Base-by-base conservation (phyloP, 2,329 filamentous ascomycete genomes). In the Colletotrichum sansevieriae region DNA sequence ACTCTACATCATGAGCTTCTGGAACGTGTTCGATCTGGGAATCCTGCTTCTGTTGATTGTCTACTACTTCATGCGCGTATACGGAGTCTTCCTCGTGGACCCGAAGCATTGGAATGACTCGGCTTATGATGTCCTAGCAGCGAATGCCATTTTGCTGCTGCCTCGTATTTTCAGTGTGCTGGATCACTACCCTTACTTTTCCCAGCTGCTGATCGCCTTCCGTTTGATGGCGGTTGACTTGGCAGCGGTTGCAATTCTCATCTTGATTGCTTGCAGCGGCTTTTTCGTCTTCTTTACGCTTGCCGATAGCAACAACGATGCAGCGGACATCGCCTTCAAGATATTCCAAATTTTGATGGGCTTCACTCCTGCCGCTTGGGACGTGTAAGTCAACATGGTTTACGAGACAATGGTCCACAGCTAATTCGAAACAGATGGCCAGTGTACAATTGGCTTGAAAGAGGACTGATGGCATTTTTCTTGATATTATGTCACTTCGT, bases 261-360 rank as follows among this genome's bases (percentile, higher is more conserved):
- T 97, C 61, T 80, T 97, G 51, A 94, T 98, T 72, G 89, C 90
- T 71, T 98, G 95, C 80, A 97, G 94, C 75, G 95, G 95, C 22
- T 98, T 98, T 80, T 97, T 97, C 74, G 94, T 97, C 59, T 96
- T 97, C 70, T 97, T 98, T 77, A 95, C 93, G 0, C 83, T 97
- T 60, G 95, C 95, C 3, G 88, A 90, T 71, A 90, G 88, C 64
- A 86, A 91, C 7, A 89, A 92, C 59, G 88, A 92, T 71, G 90
- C 92, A 6, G 84, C 84, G 10, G 90, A 90, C 55, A 90, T 97
- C n/a, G 93, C 93, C 5, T 98, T 95, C 78, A 92, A 91, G 72
- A 90, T 98, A 62, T 97, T 98, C 74, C 95, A 98, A 81, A 92
- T 98, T 70, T 80, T 98, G 43, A 97, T 98, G 93, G 95, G 95